Base-by-base conservation (phyloP, 2,329 filamentous ascomycete species). In the Penicillium sp. region DNA sequence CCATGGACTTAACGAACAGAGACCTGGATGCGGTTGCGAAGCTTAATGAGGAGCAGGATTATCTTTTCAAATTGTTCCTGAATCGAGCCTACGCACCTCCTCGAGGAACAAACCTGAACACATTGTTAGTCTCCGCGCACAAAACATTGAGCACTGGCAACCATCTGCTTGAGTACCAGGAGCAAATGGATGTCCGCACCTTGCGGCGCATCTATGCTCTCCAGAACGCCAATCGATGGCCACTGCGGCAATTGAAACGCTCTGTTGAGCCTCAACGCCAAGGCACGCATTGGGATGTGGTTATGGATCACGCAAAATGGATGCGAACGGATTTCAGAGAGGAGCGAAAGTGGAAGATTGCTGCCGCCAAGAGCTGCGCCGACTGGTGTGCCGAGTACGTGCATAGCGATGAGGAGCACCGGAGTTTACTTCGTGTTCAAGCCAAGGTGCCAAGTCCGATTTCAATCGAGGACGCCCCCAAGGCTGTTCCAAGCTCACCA, bases 301-400 rank as follows among this genome's bases (percentile, higher is more conserved):
- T 97, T 51, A 77, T 99, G 31, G 84, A 92, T 62, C 92, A 99
- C 76, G 90, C 93, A 83, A 96, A 92, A 72, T 97, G 93, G 93
- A 95, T 99, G 90, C 85, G 92, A 47, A 97, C 92, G 1, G 94
- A 99, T 73, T 97, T 97, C 67, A 84, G 89, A 48, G 90, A 97
- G 73, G 94, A 97, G 72, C 81, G 91, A 39, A 96, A 96, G 70
- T 96, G 92, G 92, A 97, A 97, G 75, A 86, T 85, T 67, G 84
- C 88, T 2, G 83, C 88, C 34, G 92, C 92, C 5, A 88, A 87
- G 54, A 91, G 87, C 53, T 79, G 96, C 55, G 94, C 92, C 1
- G 80, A 87, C 65, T 89, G 88, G 65, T 97, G 93, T 72, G 90
- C 88, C 0, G 87, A 93, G 62, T 99, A 90, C 84, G 82, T 91